These are phyloP conservation scores for Pilaira anomala DNA, from an alignment of 192 early-diverging fungal genomes.

Conservation along the genomic window DNA sequence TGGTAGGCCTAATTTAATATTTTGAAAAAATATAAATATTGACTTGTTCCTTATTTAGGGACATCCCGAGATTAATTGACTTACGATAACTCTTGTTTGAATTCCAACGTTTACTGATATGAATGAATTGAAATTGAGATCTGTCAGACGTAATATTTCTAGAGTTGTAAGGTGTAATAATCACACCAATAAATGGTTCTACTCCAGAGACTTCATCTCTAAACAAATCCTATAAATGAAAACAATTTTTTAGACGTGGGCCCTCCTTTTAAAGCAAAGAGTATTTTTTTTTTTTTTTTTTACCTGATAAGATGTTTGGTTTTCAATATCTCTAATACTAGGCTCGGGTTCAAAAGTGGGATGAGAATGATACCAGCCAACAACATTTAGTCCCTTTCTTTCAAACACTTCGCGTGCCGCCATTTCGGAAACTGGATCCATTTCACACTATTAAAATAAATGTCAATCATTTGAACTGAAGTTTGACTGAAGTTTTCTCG, in stretches of 20 bases:
- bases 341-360: constrained; percentile 90
- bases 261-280: not conserved
- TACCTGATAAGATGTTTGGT: constrained; percentile 84
- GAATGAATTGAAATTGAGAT: constrained; percentile 57
- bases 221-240: constrained; percentile 53
- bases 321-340: constrained; percentile 87
- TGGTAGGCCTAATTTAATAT: constrained; percentile 42
- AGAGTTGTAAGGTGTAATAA: constrained; percentile 79
- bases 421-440: constrained; percentile 87
- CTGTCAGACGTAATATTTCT: constrained; percentile 42
- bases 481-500: not conserved
- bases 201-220: constrained; percentile 55
- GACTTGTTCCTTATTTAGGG: constrained; percentile 30
- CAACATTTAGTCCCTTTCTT: constrained; percentile 56
- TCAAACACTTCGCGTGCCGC: constrained; percentile 78
- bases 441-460: constrained; percentile 70
- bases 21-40: constrained; percentile 7
- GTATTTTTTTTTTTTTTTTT: not conserved
- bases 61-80: not conserved
- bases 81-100: constrained; percentile 52
- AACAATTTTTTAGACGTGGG: no score
- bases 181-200: constrained; percentile 90
- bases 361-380: constrained; percentile 98
- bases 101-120: constrained; percentile 54
- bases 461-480: not conserved